These are phyloP conservation scores for Colletotrichum scovillei DNA, from an alignment of 2,329 filamentous ascomycete species.

Conservation along the genomic window DNA sequence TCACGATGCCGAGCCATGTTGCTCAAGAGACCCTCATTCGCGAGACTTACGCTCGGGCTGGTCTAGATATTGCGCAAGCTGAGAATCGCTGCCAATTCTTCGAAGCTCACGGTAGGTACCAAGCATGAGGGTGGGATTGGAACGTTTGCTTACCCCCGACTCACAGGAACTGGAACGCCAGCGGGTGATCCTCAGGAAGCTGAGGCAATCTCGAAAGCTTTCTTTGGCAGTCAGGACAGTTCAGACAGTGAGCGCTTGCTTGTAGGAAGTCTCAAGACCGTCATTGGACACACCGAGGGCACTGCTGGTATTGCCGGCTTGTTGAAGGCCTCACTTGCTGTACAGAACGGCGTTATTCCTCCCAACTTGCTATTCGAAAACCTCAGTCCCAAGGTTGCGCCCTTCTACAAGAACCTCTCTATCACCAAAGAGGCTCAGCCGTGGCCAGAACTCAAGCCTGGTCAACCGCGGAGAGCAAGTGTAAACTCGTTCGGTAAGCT, in stretches of 20 bases:
- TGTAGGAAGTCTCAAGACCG: constrained; percentile 25
- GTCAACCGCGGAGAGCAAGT: neutral
- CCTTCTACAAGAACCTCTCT: constrained; percentile 28
- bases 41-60: constrained; percentile 39
- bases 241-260: neutral
- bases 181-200: constrained; percentile 59
- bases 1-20: constrained; percentile 49
- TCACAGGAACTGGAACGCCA: constrained; percentile 62
- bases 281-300: constrained; percentile 43
- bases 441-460: neutral
- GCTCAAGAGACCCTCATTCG: constrained; percentile 44
- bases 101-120: constrained; percentile 47
- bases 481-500: constrained; percentile 4
- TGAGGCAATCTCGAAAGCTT: constrained; percentile 41
- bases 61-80: constrained; percentile 27
- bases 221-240: neutral
- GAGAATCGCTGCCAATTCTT: constrained; percentile 35
- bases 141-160: neutral
- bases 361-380: constrained; percentile 46
- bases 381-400: constrained; percentile 42
- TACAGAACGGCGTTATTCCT: constrained; percentile 39
- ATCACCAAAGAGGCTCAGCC: neutral
- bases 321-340: constrained; percentile 38
- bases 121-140: neutral
- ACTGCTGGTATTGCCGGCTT: constrained; percentile 43